Conservation (phyloP, 1,139 yeast genomes). For the Pichia inconspicua region DNA sequence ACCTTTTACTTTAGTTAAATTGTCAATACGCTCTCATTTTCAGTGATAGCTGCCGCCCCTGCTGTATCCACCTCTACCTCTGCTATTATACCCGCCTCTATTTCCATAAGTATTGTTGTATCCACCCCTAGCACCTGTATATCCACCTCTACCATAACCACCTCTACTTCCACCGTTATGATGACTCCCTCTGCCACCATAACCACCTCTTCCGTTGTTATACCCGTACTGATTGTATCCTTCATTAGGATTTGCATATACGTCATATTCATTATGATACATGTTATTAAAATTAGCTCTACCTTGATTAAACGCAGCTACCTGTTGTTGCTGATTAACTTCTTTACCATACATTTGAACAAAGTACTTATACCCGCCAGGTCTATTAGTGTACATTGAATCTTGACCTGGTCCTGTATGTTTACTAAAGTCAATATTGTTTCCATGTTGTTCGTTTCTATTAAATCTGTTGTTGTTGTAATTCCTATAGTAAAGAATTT, state of each 20-base stretch:
- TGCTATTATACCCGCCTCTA: constrained; percentile 1
- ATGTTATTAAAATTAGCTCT: constrained; percentile 9
- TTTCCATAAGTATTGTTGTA: background rate
- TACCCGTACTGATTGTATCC: constrained; percentile 11
- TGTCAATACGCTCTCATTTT: background rate
- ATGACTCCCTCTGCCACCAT: constrained; percentile 17
- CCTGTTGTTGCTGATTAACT: constrained; percentile 15
- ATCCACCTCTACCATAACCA: constrained; percentile 7
- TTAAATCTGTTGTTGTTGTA: constrained; percentile 21
- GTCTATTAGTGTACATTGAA: constrained; percentile 31
- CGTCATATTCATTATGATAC: constrained; percentile 18
- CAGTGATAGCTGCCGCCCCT: constrained; percentile 8
- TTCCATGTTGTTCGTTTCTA: constrained; percentile 24
- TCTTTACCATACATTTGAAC: constrained; percentile 24
- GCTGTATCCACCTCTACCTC: constrained; percentile 8
- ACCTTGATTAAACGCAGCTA: constrained; percentile 11
- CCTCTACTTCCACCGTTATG: constrained; percentile 15
- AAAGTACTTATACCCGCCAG: constrained; percentile 36
- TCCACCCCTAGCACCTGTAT: constrained; percentile 3
- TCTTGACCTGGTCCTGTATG: constrained; percentile 30
- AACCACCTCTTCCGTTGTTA: constrained; percentile 11
- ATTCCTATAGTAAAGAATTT: constrained; percentile 29
- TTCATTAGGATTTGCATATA: constrained; percentile 14
- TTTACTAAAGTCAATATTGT: constrained; percentile 30
- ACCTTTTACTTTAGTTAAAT: background rate